A percentile compares a stretch with the other conserved stretches of the same genome.
These are phyloP conservation scores for Inga oerstediana DNA, from an alignment of 306 rosid genomes.

Conservation along the genomic window DNA sequence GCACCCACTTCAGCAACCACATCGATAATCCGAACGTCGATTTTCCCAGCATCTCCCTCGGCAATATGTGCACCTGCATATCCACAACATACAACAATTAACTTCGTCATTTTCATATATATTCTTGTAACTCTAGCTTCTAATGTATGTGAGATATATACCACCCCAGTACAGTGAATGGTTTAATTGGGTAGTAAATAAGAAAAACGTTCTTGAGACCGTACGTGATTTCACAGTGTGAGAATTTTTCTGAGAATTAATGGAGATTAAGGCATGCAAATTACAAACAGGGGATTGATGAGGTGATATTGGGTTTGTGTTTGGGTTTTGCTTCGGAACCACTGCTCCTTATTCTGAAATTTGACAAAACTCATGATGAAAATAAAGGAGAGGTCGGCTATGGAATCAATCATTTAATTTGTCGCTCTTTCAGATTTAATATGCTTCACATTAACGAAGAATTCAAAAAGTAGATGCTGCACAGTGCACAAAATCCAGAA, in stretches of 20 bases:
- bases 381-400: neutral
- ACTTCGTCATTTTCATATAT: neutral
- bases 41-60: constrained; percentile 96
- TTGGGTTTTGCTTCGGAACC: neutral
- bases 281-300: neutral
- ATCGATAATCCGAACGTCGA: constrained; percentile 98
- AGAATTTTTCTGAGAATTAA: neutral
- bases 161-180: too few species aligned
- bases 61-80: constrained; percentile 85
- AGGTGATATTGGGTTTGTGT: neutral
- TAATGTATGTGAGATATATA: too few species aligned
- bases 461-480: constrained; percentile 16
- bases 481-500: neutral
- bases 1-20: constrained; percentile 97
- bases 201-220: neutral
- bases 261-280: neutral
- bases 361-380: neutral
- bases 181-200: neutral
- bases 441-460: neutral
- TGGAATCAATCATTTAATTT: neutral
- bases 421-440: neutral
- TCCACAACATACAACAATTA: neutral
- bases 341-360: neutral
- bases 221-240: neutral
- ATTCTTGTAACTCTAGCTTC: neutral